Base-by-base conservation (phyloP, 2,329 filamentous ascomycete genomes). In the Alternaria postmessia region DNA sequence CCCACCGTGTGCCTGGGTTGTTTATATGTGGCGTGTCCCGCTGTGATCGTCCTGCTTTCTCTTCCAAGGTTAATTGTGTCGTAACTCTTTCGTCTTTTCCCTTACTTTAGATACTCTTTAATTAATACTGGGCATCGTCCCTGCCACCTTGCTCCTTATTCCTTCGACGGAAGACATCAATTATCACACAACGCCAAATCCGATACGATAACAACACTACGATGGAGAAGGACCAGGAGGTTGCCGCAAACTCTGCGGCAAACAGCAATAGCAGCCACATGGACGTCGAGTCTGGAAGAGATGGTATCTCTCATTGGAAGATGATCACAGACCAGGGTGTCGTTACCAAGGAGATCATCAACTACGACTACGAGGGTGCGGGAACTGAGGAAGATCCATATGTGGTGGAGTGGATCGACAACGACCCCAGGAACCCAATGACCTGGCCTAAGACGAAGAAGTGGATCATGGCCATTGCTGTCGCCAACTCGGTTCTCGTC, bases 391-490 rank as follows among this genome's bases (percentile, higher is more conserved):
- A 81, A 12, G 80, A 82, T 59, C 81, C 81, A 1, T 82, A 77
- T 59, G 70, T 81, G 9, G 79, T 84, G 51, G 79, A 81, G 48
- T 84, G 80, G 80, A 78, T 83, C 57, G 76, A 80, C 20, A 77
- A 81, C 47, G 82, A 84, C 58, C 78, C 81, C 3, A 74, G 81
- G 59, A 83, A 84, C 54, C 81, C 81, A 0, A 77, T 82, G 75
- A 70, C 63, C 12, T 82, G 78, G 63, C 12, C 69, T 7, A 70
- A 68, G 52, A 69, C 69, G 41, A 79, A 76, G 67, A 83, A 82
- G 63, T 81, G 80, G 80, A 63, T 74, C 18, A 76, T 80, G 51
- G 74, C 77, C 8, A 36, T 81, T 28, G 68, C 76, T 14, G 76
- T 81, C 62, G 80, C 81, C 7, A 72, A 81, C 51, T 77, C 80